These are phyloP conservation scores for Apium graveolens DNA, from an alignment of 129 eudicot species.

Conservation along the genomic window DNA sequence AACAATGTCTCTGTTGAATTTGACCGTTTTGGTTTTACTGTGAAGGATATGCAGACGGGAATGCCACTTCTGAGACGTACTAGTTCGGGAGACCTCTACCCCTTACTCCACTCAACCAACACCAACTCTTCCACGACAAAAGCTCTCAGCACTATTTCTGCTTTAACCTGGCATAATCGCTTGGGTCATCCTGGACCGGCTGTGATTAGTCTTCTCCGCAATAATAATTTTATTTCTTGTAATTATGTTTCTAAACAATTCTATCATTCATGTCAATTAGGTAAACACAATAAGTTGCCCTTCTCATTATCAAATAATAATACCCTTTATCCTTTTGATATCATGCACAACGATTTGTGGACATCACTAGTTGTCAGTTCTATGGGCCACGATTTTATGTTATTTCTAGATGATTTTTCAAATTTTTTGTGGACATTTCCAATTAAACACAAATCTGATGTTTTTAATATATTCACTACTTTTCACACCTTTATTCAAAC, in stretches of 20 bases:
- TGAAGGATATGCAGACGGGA: not conserved
- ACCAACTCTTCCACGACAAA: not conserved
- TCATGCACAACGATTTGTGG: not conserved
- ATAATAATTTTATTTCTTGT: not conserved
- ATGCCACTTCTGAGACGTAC: not conserved
- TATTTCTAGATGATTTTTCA: not conserved
- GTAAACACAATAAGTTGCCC: not conserved
- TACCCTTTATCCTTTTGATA: not conserved
- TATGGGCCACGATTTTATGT: not conserved
- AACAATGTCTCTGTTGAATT: not conserved
- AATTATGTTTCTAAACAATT: not conserved
- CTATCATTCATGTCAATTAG: not conserved
- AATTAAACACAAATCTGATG: not conserved
- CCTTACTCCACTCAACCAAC: not conserved
- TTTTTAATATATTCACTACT: not conserved
- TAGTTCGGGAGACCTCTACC: not conserved
- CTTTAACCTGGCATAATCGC: not conserved
- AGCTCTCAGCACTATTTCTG: not conserved
- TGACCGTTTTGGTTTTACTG: conserved; percentile 5
- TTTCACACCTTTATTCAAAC: not conserved
- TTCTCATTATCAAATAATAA: not conserved
- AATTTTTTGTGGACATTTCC: not conserved
- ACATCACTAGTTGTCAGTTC: not conserved
- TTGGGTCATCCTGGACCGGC: not conserved
- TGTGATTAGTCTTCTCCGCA: not conserved